Conservation (phyloP, 75 land plant genomes). For the Gnetum montanum region DNA sequence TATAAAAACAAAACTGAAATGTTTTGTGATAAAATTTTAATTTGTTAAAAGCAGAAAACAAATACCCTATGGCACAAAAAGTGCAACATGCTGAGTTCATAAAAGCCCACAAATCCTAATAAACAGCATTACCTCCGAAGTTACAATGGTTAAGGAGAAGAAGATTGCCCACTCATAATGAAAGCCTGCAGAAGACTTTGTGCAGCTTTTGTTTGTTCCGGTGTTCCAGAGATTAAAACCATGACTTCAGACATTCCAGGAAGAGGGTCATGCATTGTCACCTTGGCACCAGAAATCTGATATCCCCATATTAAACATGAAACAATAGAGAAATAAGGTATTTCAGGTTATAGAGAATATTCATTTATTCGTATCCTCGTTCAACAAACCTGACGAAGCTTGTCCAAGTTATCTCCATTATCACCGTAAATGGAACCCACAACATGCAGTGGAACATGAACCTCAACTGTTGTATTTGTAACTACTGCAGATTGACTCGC, state of each 20-base stretch:
- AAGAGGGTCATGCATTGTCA: constrained; percentile 35
- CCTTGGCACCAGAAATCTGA: constrained; percentile 68
- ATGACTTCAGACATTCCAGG: constrained; percentile 27
- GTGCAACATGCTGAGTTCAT: not conserved
- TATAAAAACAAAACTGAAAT: not conserved
- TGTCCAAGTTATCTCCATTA: constrained; percentile 37
- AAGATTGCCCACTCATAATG: constrained; percentile 27
- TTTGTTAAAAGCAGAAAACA: too few relatives aligned
- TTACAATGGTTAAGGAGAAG: not conserved
- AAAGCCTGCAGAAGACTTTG: constrained; percentile 71
- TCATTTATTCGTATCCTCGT: not conserved
- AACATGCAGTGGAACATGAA: constrained; percentile 34
- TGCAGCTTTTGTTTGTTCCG: constrained; percentile 63
- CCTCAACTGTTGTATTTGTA: constrained; percentile 58
- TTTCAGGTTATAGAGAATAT: not conserved
- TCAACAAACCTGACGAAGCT: constrained; percentile 36
- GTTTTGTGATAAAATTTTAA: too few relatives aligned
- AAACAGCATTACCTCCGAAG: not conserved
- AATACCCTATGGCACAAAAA: not conserved
- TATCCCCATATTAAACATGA: not conserved
- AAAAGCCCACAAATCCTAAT: not conserved
- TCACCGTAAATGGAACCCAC: constrained; percentile 47
- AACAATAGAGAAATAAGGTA: not conserved
- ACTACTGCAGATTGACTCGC: constrained; percentile 42
- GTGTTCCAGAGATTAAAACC: constrained; percentile 54